phyloP scores from a whole-genome alignment of 2,329 filamentous ascomycete species.

The Fusarium sp. region DNA sequence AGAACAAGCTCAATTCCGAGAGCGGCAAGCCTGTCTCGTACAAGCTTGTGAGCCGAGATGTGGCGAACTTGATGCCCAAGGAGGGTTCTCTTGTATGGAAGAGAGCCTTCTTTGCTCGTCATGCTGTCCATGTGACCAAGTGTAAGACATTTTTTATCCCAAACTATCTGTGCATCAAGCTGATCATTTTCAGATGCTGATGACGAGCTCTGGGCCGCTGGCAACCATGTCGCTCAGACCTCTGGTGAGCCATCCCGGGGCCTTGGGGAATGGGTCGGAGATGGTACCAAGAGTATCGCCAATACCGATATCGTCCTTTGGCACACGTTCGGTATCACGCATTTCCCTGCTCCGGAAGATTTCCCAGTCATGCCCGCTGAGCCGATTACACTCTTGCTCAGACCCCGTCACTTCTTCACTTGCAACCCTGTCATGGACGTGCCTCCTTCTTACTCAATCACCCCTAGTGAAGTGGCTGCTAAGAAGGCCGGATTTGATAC shows the following conservation, averaged over 20 bases:
- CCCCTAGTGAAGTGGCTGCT: slow-evolving; percentile 44
- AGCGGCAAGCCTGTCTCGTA: slow-evolving; percentile 87
- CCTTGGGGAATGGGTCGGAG: slow-evolving; percentile 81
- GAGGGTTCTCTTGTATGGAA: slow-evolving; percentile 87
- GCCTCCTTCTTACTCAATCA: slow-evolving; percentile 61
- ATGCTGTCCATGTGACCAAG: slow-evolving; percentile 88
- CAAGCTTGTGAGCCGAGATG: slow-evolving; percentile 89
- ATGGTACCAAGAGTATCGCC: slow-evolving; percentile 74
- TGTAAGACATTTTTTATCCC: slow-evolving; percentile 64
- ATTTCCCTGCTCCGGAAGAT: slow-evolving; percentile 90
- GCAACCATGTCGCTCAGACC: slow-evolving; percentile 88
- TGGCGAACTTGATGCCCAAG: slow-evolving; percentile 81
- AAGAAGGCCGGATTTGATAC: slow-evolving; percentile 36
- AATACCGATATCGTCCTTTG: slow-evolving; percentile 90
- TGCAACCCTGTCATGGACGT: slow-evolving; percentile 84
- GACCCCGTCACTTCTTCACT: slow-evolving; percentile 84
- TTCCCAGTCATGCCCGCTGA: slow-evolving; percentile 92
- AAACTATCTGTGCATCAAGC: neutral
- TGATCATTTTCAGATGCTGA: slow-evolving; percentile 70
- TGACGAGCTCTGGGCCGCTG: slow-evolving; percentile 84
- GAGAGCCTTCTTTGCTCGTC: slow-evolving; percentile 84
- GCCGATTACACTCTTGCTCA: slow-evolving; percentile 81
- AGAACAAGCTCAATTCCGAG: slow-evolving; percentile 82
- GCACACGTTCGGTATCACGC: slow-evolving; percentile 92
- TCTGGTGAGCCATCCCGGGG: slow-evolving; percentile 80